Conservation (phyloP, 108 stramenopile species). For the Seminavis robusta region DNA sequence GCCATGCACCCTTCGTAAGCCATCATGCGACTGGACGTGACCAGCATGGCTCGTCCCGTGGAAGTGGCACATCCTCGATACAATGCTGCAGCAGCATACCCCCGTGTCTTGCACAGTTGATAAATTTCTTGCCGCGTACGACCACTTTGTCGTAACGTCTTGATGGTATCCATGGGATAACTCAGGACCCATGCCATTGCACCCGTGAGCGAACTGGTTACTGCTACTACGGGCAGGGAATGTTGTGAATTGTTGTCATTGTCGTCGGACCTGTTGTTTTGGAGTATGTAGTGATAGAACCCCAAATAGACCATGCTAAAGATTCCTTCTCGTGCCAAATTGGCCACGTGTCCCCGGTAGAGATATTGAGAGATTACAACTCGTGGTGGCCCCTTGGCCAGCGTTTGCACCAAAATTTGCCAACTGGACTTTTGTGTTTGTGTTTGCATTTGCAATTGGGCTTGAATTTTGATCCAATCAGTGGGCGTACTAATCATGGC, state of each 20-base stretch:
- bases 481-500: constrained; percentile 41
- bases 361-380: constrained; percentile 9
- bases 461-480: constrained; percentile 46
- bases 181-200: constrained; percentile 30
- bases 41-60: constrained; percentile 40
- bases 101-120: background rate
- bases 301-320: constrained; percentile 53
- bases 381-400: no score
- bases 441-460: constrained; percentile 17
- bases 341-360: constrained; percentile 34
- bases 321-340: constrained; percentile 44
- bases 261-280: background rate
- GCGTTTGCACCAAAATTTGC: no score
- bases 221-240: background rate
- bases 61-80: constrained; percentile 33
- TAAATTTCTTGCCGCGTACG: background rate
- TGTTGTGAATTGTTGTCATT: background rate
- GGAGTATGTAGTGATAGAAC: constrained; percentile 10
- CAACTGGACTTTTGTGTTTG: no score
- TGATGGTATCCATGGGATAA: constrained; percentile 40
- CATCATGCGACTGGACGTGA: constrained; percentile 44
- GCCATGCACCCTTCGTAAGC: constrained; percentile 46
- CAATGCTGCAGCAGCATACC: constrained; percentile 1
- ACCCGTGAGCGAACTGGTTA: constrained; percentile 30
- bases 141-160: constrained; percentile 26